Base-by-base conservation (phyloP, 2,329 filamentous ascomycete species). In the Alternaria rosae region DNA sequence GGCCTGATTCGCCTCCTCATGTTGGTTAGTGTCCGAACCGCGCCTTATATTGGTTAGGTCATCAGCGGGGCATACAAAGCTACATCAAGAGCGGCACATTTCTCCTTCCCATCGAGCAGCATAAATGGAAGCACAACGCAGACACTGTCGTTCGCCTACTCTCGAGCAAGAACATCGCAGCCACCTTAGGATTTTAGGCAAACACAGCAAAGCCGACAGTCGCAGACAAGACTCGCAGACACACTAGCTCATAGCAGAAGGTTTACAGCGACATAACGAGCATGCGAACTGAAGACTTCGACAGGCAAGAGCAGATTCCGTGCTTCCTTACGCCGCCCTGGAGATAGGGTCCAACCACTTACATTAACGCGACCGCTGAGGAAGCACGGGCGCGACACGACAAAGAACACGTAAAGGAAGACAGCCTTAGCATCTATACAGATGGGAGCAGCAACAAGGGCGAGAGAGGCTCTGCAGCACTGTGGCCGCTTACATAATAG, bases 41-140 rank as follows among this genome's bases (percentile, higher is more conserved):
- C n/a, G n/a, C n/a, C n/a, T n/a, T n/a, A n/a, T n/a, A n/a, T n/a
- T n/a, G n/a, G n/a, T n/a, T n/a, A n/a, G 60, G 57, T 66, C 20
- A 74, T 73, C 42, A 63, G 56, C 48, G 61, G 70, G 13, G 71
- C 65, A 45, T 75, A 66, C 38, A 68, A 51, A 58, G 68, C 70
- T 45, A 75, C 64, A 50, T 71, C 59, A 38, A 62, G 44, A 30
- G 65, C 64, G 15, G 65, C 66, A 42, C 25, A 44, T 42, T 51
- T 30, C 55, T 57, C 41, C 61, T 69, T 3, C 59, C 52, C 15
- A 69, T 69, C 11, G 28, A 69, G 52, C 50, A 69, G 53, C 41
- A 65, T n/a, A 67, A 66, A 51, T 67, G 43, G 61, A 68, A 59
- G 50, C 44, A 68, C n/a, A 70, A 70, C 21, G 45, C 59, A 32